Evolutionary conservation across 345 rosid genomes (phyloP).

Genomic region (Dipteronia sinensis): DNA sequence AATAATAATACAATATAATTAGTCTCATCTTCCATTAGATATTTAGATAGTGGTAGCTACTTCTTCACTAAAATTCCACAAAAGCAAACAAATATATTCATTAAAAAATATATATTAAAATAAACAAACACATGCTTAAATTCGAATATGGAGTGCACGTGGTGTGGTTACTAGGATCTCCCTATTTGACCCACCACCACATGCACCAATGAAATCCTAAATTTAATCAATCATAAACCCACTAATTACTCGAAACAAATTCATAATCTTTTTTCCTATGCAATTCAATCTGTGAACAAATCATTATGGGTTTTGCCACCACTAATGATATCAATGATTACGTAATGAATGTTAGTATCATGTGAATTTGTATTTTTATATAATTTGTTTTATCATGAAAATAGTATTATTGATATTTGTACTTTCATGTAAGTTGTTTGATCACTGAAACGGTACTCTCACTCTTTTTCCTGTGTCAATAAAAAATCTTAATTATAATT

Average conservation of each 20-base stretch:
- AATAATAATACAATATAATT: background rate
- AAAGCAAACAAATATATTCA: background rate
- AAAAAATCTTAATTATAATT: too few relatives aligned
- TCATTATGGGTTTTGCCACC: background rate
- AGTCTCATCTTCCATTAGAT: too few relatives aligned
- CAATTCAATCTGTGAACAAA: background rate
- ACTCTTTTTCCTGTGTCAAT: background rate
- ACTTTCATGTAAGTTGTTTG: too few relatives aligned
- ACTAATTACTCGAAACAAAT: background rate
- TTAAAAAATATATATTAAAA: background rate
- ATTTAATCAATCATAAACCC: background rate
- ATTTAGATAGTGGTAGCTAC: background rate
- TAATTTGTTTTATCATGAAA: too few relatives aligned
- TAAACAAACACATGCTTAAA: background rate
- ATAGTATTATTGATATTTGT: too few relatives aligned
- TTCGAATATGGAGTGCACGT: slow-evolving; percentile 10
- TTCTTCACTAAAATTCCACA: background rate
- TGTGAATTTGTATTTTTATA: too few relatives aligned
- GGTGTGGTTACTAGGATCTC: background rate
- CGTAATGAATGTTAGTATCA: background rate
- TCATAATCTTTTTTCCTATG: too few relatives aligned
- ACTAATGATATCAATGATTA: too few relatives aligned
- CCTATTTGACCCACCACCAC: background rate
- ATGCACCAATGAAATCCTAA: background rate
- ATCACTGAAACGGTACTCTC: background rate